A percentile compares a stretch with the other conserved stretches of the same genome.
These are phyloP conservation scores for Aspergillus sp. DNA, from an alignment of 2,329 filamentous ascomycete species.

Conservation along the genomic window DNA sequence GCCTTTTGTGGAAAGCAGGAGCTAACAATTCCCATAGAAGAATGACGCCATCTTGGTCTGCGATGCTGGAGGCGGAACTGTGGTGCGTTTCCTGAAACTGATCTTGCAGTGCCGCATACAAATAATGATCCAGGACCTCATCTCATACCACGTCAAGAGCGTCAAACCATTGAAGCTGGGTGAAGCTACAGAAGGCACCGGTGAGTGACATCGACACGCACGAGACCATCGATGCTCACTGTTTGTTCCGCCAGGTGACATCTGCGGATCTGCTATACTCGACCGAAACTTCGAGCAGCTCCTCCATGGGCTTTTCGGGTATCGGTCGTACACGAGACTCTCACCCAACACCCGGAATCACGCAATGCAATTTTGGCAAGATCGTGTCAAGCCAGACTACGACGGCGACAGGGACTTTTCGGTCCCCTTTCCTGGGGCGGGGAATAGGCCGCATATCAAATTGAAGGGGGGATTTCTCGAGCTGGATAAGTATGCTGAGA, in stretches of 20 bases:
- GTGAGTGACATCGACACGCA: constrained; percentile 4
- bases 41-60: constrained; percentile 26
- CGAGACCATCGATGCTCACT: no score
- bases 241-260: constrained; percentile 18
- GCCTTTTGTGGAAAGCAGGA: no score
- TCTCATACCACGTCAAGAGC: constrained; percentile 20
- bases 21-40: no score
- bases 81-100: constrained; percentile 11
- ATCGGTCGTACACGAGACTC: constrained; percentile 18
- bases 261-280: constrained; percentile 24
- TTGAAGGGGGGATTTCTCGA: constrained; percentile 13
- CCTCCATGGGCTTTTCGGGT: constrained; percentile 16
- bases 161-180: constrained; percentile 15
- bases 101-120: neutral
- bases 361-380: constrained; percentile 23
- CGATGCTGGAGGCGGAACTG: constrained; percentile 32
- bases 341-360: constrained; percentile 13
- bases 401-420: constrained; percentile 16
- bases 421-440: constrained; percentile 15
- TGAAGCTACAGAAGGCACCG: constrained; percentile 20
- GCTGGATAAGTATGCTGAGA: constrained; percentile 8
- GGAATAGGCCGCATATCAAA: constrained; percentile 12
- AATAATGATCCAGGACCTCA: constrained; percentile 18
- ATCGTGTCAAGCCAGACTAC: constrained; percentile 18
- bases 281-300: constrained; percentile 19